Percentiles rank a stretch among this genome's conserved stretches.
Conservation (phyloP, 805 yeast genomes). For the Nakazawaea wickerhamii region DNA sequence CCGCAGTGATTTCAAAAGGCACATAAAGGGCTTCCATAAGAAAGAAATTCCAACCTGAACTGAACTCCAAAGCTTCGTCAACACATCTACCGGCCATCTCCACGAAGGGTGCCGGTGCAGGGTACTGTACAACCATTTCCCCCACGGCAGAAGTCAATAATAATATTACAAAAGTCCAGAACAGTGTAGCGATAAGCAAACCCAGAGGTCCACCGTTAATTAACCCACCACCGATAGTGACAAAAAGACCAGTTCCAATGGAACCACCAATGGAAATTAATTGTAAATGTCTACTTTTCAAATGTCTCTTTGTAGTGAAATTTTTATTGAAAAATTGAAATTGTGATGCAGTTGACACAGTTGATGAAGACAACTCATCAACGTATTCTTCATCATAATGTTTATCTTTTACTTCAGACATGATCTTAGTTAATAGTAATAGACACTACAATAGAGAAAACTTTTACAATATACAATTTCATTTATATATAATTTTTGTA, state of each 20-base stretch:
- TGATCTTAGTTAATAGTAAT: background rate
- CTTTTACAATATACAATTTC: background rate
- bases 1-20: conserved; percentile 43
- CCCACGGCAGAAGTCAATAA: conserved; percentile 30
- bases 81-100: conserved; percentile 33
- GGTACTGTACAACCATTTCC: conserved; percentile 33
- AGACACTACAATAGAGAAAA: background rate
- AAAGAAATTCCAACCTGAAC: conserved; percentile 33
- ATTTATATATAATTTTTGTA: too few species aligned
- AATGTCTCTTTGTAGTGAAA: conserved; percentile 25
- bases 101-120: conserved; percentile 32
- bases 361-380: conserved; percentile 1
- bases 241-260: conserved; percentile 34
- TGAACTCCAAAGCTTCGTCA: conserved; percentile 31
- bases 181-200: conserved; percentile 26
- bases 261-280: conserved; percentile 37
- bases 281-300: conserved; percentile 30
- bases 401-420: background rate
- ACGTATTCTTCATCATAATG: conserved; percentile 3
- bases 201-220: conserved; percentile 31
- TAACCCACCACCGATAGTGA: conserved; percentile 31
- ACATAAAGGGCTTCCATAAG: conserved; percentile 39
- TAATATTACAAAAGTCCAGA: conserved; percentile 28
- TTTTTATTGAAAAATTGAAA: conserved; percentile 6
- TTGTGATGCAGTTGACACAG: conserved; percentile 5